Base-by-base conservation (phyloP, 495 filamentous ascomycete species). In the Penicillium cinerascens region DNA sequence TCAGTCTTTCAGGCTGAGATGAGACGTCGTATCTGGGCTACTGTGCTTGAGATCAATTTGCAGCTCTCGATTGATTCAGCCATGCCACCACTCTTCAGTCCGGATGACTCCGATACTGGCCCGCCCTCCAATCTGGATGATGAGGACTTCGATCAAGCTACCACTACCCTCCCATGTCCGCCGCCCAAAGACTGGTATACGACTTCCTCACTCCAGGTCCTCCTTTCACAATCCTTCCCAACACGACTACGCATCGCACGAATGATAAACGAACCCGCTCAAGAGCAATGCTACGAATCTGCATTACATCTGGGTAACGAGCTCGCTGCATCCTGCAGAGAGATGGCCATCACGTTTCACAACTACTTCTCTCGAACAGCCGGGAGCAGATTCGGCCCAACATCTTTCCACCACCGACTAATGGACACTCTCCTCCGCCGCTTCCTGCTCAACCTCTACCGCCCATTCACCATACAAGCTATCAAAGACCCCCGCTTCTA, bases 11-110 rank as follows among this genome's bases (percentile, higher is more conserved):
- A 79, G 42, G 66, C 67, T 6, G 82, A 86, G 52, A 51, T 82
- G 36, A 73, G 81, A 7, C 67, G 76, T 27, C 68, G 82, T 7
- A 55, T 85, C 11, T 86, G 83, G 83, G 74, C 72, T 1, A 81
- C 79, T 6, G 70, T 86, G 6, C 49, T 83, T 2, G 82, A 86
- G 46, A 56, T 85, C 33, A 60, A 57, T 27, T 36, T 80, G 0
- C 81, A 83, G 50, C 63, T 81, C 0, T 72, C 73, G 4, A 47
- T 82, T 3, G 78, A 79, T 47, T 69, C 73, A 0, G 77, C 67
- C 3, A 76, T 76, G 67, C 70, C 73, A 16, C 78, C 78, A 1
- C 62, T 72, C 18, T 70, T 84, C n/a, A 70, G 70, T 3, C 48
- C 63, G 10, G 58, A 76, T 13, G 77, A 82, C 7, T 83, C 75